phyloP scores from a whole-genome alignment of 2,329 filamentous ascomycete species.

The Aspergillus fijiensis region DNA sequence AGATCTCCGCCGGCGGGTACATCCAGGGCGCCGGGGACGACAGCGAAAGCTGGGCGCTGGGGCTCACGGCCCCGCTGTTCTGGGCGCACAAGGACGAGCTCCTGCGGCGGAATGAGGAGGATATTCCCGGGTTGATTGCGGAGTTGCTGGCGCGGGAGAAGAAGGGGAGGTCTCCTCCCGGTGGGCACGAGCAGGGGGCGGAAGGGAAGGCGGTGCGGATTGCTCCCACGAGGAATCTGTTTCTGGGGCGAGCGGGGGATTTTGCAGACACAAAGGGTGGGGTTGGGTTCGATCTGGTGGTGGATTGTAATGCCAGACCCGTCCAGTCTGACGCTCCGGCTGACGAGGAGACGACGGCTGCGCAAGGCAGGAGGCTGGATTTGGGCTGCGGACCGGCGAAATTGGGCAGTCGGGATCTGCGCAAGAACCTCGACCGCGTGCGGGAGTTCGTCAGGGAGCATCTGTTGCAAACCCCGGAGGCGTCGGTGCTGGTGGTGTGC shows the following conservation, averaged over 20 bases:
- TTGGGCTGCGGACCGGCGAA: conserved; percentile 72
- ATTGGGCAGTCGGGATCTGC: conserved; percentile 77
- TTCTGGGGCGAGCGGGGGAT: conserved; percentile 31
- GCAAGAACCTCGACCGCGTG: conserved; percentile 65
- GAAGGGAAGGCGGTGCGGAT: conserved; percentile 30
- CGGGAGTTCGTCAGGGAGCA: conserved; percentile 53
- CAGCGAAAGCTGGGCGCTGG: conserved; percentile 85
- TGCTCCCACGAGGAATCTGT: conserved; percentile 38
- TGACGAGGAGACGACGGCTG: conserved; percentile 32
- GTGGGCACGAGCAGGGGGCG: conserved; percentile 4
- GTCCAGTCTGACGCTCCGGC: neutral
- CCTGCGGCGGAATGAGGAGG: conserved; percentile 63
- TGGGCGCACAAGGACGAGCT: conserved; percentile 68
- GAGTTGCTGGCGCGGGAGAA: conserved; percentile 35
- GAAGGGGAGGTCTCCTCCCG: conserved; percentile 14
- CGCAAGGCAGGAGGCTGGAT: conserved; percentile 39
- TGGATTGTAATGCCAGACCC: conserved; percentile 37
- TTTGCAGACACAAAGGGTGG: conserved; percentile 36
- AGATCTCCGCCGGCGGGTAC: conserved; percentile 71
- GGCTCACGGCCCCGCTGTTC: conserved; percentile 74
- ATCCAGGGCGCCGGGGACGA: conserved; percentile 95
- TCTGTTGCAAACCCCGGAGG: conserved; percentile 28
- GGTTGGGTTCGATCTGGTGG: conserved; percentile 47
- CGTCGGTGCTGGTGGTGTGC: conserved; percentile 63
- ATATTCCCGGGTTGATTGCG: conserved; percentile 56